phyloP scores from a whole-genome alignment of 257 asterid genomes.

The Petunia axillaris region DNA sequence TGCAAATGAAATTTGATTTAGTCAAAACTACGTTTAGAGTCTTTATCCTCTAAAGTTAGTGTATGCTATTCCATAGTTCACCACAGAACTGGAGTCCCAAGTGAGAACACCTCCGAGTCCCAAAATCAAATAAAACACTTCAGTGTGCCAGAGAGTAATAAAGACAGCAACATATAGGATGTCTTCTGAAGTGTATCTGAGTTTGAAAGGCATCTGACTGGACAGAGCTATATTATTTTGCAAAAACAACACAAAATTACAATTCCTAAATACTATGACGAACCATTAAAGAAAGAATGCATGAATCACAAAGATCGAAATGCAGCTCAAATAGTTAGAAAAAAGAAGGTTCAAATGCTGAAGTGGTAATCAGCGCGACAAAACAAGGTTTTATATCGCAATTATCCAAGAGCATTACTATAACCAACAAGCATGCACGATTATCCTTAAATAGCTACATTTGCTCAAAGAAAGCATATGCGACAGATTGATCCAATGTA shows the following conservation, averaged over 20 bases:
- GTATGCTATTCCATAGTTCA: not conserved
- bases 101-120: not conserved
- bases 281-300: not conserved
- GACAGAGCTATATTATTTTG: not conserved
- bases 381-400: not conserved
- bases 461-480: not conserved
- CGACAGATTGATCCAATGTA: not conserved
- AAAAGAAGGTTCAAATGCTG: not conserved
- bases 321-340: not conserved
- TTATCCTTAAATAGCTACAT: not conserved
- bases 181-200: not conserved
- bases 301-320: not conserved
- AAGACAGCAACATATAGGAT: not conserved
- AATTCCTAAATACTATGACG: not conserved
- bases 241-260: not conserved
- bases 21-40: not conserved
- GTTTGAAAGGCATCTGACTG: not conserved
- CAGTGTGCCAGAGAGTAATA: not conserved
- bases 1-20: not conserved
- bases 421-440: not conserved
- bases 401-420: conserved; percentile 7
- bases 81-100: not conserved
- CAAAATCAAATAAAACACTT: conserved; percentile 1
- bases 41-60: not conserved
- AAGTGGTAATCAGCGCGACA: not conserved